Base-by-base conservation (phyloP, 352 stramenopile species). In the Phytophthora agathidicida region DNA sequence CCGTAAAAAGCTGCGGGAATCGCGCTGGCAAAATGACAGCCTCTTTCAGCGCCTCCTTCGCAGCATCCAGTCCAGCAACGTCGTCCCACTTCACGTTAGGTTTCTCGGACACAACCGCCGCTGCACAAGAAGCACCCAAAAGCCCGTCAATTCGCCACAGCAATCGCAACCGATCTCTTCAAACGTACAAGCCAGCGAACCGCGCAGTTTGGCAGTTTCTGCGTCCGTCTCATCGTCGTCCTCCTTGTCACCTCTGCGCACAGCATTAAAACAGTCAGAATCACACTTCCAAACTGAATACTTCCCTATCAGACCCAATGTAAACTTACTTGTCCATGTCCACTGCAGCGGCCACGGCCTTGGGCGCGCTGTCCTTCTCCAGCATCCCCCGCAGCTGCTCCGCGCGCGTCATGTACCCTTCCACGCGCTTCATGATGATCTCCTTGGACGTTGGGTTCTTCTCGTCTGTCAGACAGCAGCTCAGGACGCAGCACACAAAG, bases 1-100 rank as follows among this genome's bases (percentile, higher is more conserved):
- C 87, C 9, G 90, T 98, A 73, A 99, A 99, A 3, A 99, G 79
- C 73, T 99, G 96, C 16, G 97, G 97, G 67, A 99, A 99, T 14
- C 87, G 79, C 5, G 86, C 84, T 19, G 97, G 97, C 27, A 99
- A 73, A 53, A 99, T 99, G 7, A 99, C 96, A n/a, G 96, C 97
- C 68, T 99, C 97, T 68, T 99, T 99, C n/a, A 99, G 68, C 14
- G 94, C 91, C 26, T 98, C 94, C 65, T 99, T 99, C 0, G 98
- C 98, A 30, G 80, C 78, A 39, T 98, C 96, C 20, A 99, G 72
- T 35, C 97, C 98, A 23, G 97, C 97, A 14, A 99, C 97, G 65
- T 99, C 97, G 22, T 98, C 91, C 93, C 93, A 98, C 55, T 97
- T 97, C 13, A 99, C 89, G 69, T 98, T 97, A 0, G 96, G 96